phyloP scores from a whole-genome alignment of 352 stramenopile genomes.

The Globisporangium recalcitrans region DNA sequence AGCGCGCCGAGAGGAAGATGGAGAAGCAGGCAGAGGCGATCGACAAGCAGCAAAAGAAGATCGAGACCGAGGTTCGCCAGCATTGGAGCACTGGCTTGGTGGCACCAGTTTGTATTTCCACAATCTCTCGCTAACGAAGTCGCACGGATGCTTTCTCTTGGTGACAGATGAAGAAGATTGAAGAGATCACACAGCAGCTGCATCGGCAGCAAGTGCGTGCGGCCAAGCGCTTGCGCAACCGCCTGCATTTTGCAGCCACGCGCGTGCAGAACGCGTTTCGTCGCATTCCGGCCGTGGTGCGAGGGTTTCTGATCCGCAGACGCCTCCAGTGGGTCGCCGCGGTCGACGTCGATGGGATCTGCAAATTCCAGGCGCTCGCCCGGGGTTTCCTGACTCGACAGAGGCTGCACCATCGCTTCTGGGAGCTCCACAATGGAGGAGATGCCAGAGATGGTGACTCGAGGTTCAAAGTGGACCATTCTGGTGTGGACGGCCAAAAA shows the following conservation, averaged over 20 bases:
- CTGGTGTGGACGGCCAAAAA: background rate
- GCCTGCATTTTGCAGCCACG: conserved; percentile 41
- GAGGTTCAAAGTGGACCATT: background rate
- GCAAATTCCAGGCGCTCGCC: conserved; percentile 41
- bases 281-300: conserved; percentile 63
- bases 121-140: background rate
- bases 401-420: background rate
- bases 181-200: conserved; percentile 59
- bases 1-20: conserved; percentile 54
- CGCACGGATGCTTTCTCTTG: background rate
- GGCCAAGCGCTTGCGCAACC: conserved; percentile 51
- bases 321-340: conserved; percentile 43
- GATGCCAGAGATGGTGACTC: background rate
- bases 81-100: background rate
- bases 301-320: conserved; percentile 55
- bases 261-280: conserved; percentile 49
- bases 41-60: conserved; percentile 76
- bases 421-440: background rate
- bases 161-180: conserved; percentile 68
- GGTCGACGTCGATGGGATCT: conserved; percentile 40
- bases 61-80: conserved; percentile 58
- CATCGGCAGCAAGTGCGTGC: conserved; percentile 66
- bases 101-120: background rate
- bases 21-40: conserved; percentile 64
- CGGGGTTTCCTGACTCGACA: conserved; percentile 29